Conservation (phyloP, 768 basidiomycete species). For the Tylopilus rubrobrunneus region DNA sequence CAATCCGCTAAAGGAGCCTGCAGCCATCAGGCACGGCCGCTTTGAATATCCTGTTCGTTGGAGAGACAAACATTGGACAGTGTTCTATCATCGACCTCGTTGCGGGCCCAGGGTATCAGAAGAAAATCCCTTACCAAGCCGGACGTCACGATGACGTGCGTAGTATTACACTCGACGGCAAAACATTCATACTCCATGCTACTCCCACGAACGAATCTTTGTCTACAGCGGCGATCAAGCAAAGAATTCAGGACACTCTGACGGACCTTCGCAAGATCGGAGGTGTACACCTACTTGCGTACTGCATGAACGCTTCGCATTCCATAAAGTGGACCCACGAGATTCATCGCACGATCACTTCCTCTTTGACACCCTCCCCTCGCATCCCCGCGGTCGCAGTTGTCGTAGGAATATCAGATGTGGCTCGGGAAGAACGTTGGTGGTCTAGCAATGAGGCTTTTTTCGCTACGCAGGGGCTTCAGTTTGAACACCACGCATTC, state of each 20-base stretch:
- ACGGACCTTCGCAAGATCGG: conserved; percentile 13
- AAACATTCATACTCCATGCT: conserved; percentile 11
- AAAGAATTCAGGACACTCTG: conserved; percentile 6
- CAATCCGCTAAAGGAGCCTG: conserved; percentile 3
- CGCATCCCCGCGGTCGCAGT: conserved; percentile 17
- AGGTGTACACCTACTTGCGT: conserved; percentile 17
- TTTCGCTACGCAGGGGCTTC: conserved; percentile 7
- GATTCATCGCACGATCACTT: conserved; percentile 4
- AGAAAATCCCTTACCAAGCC: not conserved
- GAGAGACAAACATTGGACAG: conserved; percentile 18
- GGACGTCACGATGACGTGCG: conserved; percentile 1
- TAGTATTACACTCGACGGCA: conserved; percentile 14
- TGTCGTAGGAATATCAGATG: conserved; percentile 10
- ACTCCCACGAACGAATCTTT: conserved; percentile 1
- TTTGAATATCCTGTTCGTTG: conserved; percentile 20
- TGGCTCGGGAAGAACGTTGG: conserved; percentile 14
- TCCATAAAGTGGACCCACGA: conserved; percentile 13
- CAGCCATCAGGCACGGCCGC: conserved; percentile 6
- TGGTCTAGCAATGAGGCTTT: conserved; percentile 11
- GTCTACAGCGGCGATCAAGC: not conserved
- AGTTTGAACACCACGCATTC: conserved; percentile 17
- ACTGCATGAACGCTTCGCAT: conserved; percentile 17
- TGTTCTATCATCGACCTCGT: conserved; percentile 19
- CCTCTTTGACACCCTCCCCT: not conserved
- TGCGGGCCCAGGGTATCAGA: conserved; percentile 5